A percentile compares a stretch with the other conserved stretches of the same genome.
Conservation (phyloP, 139 green algal species). For the Tetradesmus lagerheimii region DNA sequence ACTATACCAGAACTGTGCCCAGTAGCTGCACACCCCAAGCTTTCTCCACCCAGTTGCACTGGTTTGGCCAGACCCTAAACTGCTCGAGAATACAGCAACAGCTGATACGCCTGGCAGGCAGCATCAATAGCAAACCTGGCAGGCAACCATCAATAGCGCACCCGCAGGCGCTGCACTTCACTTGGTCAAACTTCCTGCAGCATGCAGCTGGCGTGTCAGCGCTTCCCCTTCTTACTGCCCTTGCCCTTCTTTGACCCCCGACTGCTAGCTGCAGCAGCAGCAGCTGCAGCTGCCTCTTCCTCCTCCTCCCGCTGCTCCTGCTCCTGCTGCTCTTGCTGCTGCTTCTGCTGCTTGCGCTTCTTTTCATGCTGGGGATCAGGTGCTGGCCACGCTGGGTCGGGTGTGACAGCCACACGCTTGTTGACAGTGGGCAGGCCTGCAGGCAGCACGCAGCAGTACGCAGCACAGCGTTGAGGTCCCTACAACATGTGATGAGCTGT, state of each 20-base stretch:
- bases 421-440: conserved; percentile 43
- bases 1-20: neutral
- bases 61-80: neutral
- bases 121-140: too few relatives aligned
- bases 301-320: neutral
- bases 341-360: conserved; percentile 26
- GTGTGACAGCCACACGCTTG: neutral
- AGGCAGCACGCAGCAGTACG: neutral
- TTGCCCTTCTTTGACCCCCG: neutral
- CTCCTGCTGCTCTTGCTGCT: neutral
- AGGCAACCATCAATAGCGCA: too few relatives aligned
- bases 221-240: conserved; percentile 23
- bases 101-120: neutral
- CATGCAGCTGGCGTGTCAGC: neutral
- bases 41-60: neutral
- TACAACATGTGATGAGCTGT: too few relatives aligned
- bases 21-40: neutral
- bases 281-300: neutral
- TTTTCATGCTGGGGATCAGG: neutral
- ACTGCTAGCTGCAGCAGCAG: conserved; percentile 1
- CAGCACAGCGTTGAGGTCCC: neutral
- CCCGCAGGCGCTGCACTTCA: too few relatives aligned
- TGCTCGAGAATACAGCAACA: neutral
- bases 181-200: neutral
- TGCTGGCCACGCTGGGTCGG: conserved; percentile 40